Evolutionary conservation across 768 basidiomycete genomes (phyloP).

Genomic region (Boletus rubescentipes): DNA sequence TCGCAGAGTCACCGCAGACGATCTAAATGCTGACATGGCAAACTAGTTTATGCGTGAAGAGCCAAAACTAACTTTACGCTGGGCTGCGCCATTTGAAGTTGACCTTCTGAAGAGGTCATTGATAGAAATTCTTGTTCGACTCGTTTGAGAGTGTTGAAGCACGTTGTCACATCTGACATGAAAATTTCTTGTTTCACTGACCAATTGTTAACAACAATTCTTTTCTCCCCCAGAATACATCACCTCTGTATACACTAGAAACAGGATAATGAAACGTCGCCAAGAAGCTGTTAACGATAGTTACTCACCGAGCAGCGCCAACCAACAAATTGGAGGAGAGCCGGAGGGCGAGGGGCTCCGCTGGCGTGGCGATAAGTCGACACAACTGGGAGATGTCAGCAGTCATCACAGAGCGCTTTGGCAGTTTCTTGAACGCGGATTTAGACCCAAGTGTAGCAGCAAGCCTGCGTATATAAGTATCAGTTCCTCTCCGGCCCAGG

Average conservation of each 20-base stretch:
- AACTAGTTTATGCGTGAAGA: background rate
- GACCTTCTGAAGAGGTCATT: slow-evolving; percentile 42
- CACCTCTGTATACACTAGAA: slow-evolving; percentile 51
- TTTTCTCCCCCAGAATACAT: background rate
- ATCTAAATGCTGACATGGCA: slow-evolving; percentile 32
- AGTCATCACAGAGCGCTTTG: slow-evolving; percentile 78
- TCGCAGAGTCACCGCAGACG: slow-evolving; percentile 51
- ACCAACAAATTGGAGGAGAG: slow-evolving; percentile 88
- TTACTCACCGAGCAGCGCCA: slow-evolving; percentile 77
- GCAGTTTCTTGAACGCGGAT: slow-evolving; percentile 81
- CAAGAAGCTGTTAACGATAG: background rate
- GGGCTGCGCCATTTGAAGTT: slow-evolving; percentile 72
- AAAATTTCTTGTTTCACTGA: slow-evolving; percentile 85
- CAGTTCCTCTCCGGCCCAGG: background rate
- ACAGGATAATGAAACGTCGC: background rate
- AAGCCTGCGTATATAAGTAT: slow-evolving; percentile 54
- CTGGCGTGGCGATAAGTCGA: slow-evolving; percentile 75
- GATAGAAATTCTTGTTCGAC: slow-evolving; percentile 66
- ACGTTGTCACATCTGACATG: slow-evolving; percentile 73
- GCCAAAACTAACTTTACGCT: slow-evolving; percentile 52
- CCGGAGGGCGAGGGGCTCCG: slow-evolving; percentile 82
- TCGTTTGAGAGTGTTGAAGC: slow-evolving; percentile 76
- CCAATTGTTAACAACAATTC: background rate
- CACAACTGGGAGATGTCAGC: slow-evolving; percentile 85
- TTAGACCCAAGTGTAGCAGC: slow-evolving; percentile 88